A percentile compares a stretch with the other conserved stretches of the same genome.
These are phyloP conservation scores for Perkinsus marinus DNA, from an alignment of 169 alveolate genomes.

Conservation along the genomic window DNA sequence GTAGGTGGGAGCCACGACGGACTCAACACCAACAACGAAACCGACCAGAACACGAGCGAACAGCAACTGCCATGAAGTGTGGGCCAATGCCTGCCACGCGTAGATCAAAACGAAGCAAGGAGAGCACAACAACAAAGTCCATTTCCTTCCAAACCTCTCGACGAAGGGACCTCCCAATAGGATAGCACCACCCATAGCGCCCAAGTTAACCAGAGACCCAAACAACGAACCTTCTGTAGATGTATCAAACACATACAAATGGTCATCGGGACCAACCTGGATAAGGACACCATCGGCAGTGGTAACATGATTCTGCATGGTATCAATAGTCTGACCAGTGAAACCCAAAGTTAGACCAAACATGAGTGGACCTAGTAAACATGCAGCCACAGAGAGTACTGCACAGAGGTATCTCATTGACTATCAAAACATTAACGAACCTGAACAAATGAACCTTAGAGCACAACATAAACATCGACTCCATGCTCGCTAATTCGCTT, in stretches of 20 bases:
- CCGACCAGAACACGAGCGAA: not conserved
- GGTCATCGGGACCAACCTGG: not conserved
- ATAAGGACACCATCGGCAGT: not conserved
- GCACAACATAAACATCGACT: no score
- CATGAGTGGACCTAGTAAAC: not conserved
- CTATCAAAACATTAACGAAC: no score
- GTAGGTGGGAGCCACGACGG: not conserved
- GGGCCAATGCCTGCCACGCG: not conserved
- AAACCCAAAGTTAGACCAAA: not conserved
- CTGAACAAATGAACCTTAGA: no score
- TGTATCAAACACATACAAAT: not conserved
- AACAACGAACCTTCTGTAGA: not conserved
- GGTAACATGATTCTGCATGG: not conserved
- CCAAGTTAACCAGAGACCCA: not conserved
- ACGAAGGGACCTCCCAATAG: not conserved
- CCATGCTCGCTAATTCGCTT: no score
- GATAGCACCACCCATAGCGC: not conserved
- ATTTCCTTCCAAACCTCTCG: not conserved
- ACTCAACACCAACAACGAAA: not conserved
- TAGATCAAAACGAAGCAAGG: not conserved
- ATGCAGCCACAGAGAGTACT: not conserved
- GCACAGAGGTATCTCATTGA: not conserved
- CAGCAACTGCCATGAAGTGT: not conserved
- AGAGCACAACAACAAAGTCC: not conserved
- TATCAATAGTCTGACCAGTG: not conserved